phyloP scores from a whole-genome alignment of 73 alveolate genomes.

The Paramecium tetraurelia region DNA sequence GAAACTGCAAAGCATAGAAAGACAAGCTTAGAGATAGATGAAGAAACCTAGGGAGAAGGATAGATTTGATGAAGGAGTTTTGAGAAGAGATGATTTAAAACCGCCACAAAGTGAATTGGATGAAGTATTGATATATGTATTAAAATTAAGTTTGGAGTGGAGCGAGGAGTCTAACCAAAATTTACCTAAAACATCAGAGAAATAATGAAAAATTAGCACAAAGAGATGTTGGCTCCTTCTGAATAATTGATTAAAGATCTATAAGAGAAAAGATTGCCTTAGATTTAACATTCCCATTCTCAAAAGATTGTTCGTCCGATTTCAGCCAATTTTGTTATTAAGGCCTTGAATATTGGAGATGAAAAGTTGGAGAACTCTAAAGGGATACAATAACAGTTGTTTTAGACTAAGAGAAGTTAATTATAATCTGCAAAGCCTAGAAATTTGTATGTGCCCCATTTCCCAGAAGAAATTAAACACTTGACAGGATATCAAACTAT shows the following conservation, averaged over 20 bases:
- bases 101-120: neutral
- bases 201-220: neutral
- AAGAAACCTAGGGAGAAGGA: slow-evolving; percentile 8
- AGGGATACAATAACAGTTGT: neutral
- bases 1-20: slow-evolving; percentile 38
- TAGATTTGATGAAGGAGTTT: slow-evolving; percentile 44
- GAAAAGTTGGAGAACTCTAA: neutral
- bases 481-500: slow-evolving; percentile 40
- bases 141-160: slow-evolving; percentile 12
- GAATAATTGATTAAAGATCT: neutral
- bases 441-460: slow-evolving; percentile 1
- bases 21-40: neutral
- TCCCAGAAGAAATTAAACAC: slow-evolving; percentile 13
- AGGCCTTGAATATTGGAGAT: neutral
- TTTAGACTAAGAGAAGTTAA: neutral
- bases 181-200: slow-evolving; percentile 15
- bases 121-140: neutral
- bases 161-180: neutral
- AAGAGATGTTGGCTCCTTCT: slow-evolving; percentile 8
- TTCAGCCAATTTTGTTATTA: neutral
- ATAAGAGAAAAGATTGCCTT: neutral
- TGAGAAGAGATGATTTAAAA: neutral
- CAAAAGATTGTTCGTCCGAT: neutral
- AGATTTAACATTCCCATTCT: neutral
- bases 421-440: slow-evolving; percentile 44